These are phyloP conservation scores for Erigeron canadensis DNA, from an alignment of 129 eudicot species.

Conservation along the genomic window DNA sequence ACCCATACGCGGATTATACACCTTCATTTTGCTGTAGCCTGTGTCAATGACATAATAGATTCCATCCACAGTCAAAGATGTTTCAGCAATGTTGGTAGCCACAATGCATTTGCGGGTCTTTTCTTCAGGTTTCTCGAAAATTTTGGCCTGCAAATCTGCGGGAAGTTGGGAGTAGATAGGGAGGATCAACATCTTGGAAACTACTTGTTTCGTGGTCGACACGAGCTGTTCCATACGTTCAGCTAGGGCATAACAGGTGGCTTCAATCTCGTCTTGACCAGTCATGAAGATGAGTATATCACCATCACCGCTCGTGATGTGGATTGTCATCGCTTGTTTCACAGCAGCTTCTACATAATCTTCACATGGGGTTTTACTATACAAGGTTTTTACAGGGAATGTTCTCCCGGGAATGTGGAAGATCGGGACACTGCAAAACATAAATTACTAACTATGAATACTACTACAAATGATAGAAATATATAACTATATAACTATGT, in stretches of 20 bases:
- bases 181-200: constrained; percentile 55
- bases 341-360: constrained; percentile 78
- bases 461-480: constrained; percentile 9
- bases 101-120: constrained; percentile 75
- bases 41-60: constrained; percentile 68
- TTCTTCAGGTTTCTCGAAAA: constrained; percentile 58
- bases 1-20: constrained; percentile 71
- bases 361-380: constrained; percentile 69
- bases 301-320: constrained; percentile 63
- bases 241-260: constrained; percentile 52
- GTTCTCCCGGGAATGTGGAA: constrained; percentile 78
- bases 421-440: constrained; percentile 57
- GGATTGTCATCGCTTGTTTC: constrained; percentile 76
- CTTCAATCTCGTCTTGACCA: constrained; percentile 71
- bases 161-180: constrained; percentile 76
- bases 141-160: constrained; percentile 64
- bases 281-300: constrained; percentile 78
- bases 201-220: constrained; percentile 51
- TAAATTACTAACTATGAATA: background rate
- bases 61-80: constrained; percentile 67
- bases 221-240: constrained; percentile 71
- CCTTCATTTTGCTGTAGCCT: constrained; percentile 73
- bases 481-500: background rate
- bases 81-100: constrained; percentile 73
- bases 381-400: constrained; percentile 56